Conservation (phyloP, 345 rosid genomes). For the Adansonia digitata region DNA sequence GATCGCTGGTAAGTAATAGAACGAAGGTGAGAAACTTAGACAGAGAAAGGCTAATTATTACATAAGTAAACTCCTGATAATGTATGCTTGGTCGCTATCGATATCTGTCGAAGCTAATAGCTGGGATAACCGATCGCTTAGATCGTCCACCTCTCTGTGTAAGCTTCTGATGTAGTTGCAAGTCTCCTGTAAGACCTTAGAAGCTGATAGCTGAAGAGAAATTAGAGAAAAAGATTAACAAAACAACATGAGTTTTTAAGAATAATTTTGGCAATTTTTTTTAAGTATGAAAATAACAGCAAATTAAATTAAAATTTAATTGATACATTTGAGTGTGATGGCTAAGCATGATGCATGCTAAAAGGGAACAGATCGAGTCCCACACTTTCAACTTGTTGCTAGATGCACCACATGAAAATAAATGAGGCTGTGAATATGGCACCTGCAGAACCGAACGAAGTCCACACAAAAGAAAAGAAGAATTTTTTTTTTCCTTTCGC, state of each 20-base stretch:
- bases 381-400: slow-evolving; percentile 36
- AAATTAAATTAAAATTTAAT: neutral
- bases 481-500: no score
- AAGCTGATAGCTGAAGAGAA: slow-evolving; percentile 54
- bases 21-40: neutral
- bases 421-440: slow-evolving; percentile 42
- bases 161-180: slow-evolving; percentile 75
- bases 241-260: neutral
- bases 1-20: neutral
- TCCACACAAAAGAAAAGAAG: slow-evolving; percentile 36
- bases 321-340: neutral
- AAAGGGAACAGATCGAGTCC: slow-evolving; percentile 53
- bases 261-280: neutral
- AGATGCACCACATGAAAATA: slow-evolving; percentile 27
- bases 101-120: slow-evolving; percentile 69
- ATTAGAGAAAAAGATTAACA: neutral
- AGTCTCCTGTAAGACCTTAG: slow-evolving; percentile 77
- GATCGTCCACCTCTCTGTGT: slow-evolving; percentile 68
- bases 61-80: slow-evolving; percentile 79
- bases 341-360: neutral
- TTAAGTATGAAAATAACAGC: neutral
- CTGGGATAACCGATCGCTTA: slow-evolving; percentile 68
- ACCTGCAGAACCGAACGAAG: slow-evolving; percentile 31
- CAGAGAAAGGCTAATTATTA: slow-evolving; percentile 13
- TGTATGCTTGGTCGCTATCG: slow-evolving; percentile 68